These are phyloP conservation scores for Phragmites australis DNA, from an alignment of 176 grass and related monocot species.

Conservation along the genomic window DNA sequence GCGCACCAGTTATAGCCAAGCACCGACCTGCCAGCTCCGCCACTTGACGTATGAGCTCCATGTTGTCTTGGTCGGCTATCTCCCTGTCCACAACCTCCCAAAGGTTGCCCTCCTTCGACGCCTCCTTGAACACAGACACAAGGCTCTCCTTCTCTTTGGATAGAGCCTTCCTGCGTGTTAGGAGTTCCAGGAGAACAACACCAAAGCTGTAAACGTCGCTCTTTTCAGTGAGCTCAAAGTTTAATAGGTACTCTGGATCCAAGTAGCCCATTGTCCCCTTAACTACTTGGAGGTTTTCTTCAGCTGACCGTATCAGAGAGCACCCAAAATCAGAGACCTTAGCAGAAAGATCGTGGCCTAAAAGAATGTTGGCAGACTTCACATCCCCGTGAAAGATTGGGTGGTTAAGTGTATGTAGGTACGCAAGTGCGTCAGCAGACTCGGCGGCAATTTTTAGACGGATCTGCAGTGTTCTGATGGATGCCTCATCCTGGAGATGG, in stretches of 20 bases:
- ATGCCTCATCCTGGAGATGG: not conserved
- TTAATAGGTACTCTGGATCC: constrained; percentile 23
- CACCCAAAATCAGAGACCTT: constrained; percentile 40
- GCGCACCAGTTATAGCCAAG: not conserved
- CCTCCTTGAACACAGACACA: not conserved
- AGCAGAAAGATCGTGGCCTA: not conserved
- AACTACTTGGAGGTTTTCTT: not conserved
- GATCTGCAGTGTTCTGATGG: not conserved
- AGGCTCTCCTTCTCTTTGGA: constrained; percentile 1
- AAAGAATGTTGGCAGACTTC: constrained; percentile 24
- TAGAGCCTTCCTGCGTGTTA: not conserved
- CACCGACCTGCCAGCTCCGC: not conserved
- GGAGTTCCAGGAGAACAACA: constrained; percentile 16
- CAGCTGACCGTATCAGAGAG: not conserved
- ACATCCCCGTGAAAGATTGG: constrained; percentile 29
- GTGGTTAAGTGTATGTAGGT: constrained; percentile 20
- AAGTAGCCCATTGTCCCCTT: constrained; percentile 30
- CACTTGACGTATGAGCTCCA: not conserved
- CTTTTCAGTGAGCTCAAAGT: constrained; percentile 17
- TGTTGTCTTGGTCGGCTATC: not conserved
- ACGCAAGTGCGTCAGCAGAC: constrained; percentile 21
- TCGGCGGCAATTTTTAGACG: constrained; percentile 14
- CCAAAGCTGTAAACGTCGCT: constrained; percentile 28
- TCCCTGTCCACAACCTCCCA: not conserved
- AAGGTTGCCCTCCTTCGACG: not conserved